Percentiles rank a stretch among this genome's conserved stretches.
These are phyloP conservation scores for Citrullus amarus DNA, from an alignment of 306 rosid species.

Conservation along the genomic window DNA sequence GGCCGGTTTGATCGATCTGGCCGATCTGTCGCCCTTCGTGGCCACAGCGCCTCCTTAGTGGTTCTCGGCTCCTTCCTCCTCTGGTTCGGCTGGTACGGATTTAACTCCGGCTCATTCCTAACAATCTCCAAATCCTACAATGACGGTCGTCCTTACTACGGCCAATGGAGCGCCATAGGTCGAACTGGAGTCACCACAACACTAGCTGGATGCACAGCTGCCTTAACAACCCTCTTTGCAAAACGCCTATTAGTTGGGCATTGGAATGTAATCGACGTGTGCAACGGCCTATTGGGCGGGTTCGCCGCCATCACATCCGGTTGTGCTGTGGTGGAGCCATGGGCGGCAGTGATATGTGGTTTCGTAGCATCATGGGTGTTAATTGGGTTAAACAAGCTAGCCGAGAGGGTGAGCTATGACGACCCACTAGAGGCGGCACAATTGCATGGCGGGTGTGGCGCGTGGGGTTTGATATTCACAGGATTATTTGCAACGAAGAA, in stretches of 20 bases:
- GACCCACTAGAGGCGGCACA: slow-evolving; percentile 80
- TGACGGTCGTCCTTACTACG: slow-evolving; percentile 21
- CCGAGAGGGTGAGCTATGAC: slow-evolving; percentile 36
- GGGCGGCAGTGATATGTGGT: slow-evolving; percentile 70
- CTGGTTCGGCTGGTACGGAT: slow-evolving; percentile 90
- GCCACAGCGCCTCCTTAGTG: slow-evolving; percentile 57
- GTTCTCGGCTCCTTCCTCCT: slow-evolving; percentile 60
- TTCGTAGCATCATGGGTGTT: slow-evolving; percentile 62
- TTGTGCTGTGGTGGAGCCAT: slow-evolving; percentile 68
- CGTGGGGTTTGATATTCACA: slow-evolving; percentile 67
- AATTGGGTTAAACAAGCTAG: slow-evolving; percentile 41
- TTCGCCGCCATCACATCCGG: slow-evolving; percentile 70
- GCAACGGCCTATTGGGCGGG: slow-evolving; percentile 67
- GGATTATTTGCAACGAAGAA: slow-evolving; percentile 43
- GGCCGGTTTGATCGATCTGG: slow-evolving; percentile 58
- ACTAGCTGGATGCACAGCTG: slow-evolving; percentile 59
- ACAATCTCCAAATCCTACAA: slow-evolving; percentile 34
- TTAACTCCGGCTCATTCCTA: slow-evolving; percentile 67
- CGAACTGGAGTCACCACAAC: slow-evolving; percentile 79
- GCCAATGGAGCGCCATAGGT: slow-evolving; percentile 81
- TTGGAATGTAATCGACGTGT: slow-evolving; percentile 72
- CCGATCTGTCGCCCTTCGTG: slow-evolving; percentile 45
- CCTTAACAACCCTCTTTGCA: slow-evolving; percentile 51
- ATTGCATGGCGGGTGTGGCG: slow-evolving; percentile 75
- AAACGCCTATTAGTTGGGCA: slow-evolving; percentile 57